Conservation (phyloP, 1,139 yeast species). For the Debaryomycetaceae sp. region DNA sequence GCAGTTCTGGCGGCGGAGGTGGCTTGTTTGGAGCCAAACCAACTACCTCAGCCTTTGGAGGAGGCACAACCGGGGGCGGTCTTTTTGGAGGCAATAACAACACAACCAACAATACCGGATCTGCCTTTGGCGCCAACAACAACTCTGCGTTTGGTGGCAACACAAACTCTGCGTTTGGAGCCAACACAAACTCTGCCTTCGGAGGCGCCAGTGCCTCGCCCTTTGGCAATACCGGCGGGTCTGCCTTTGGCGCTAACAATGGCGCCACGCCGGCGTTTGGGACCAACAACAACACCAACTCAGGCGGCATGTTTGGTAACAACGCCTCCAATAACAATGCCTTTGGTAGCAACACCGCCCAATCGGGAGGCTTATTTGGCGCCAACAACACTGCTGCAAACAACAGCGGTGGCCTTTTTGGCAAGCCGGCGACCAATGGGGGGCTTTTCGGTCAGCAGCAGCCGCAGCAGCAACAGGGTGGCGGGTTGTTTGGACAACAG, state of each 20-base stretch:
- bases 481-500: slow-evolving; percentile 16
- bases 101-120: slow-evolving; percentile 7
- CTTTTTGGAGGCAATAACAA: slow-evolving; percentile 9
- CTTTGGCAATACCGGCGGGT: slow-evolving; percentile 3
- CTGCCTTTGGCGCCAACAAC: slow-evolving; percentile 13
- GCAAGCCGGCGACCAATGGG: too few relatives aligned
- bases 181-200: slow-evolving; percentile 11
- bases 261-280: slow-evolving; percentile 16
- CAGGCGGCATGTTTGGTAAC: slow-evolving; percentile 10
- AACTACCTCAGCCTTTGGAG: slow-evolving; percentile 18
- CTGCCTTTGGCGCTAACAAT: slow-evolving; percentile 17
- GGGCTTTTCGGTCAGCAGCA: neutral
- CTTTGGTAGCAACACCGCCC: slow-evolving; percentile 9
- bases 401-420: too few relatives aligned
- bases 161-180: slow-evolving; percentile 26
- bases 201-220: slow-evolving; percentile 14
- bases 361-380: slow-evolving; percentile 16
- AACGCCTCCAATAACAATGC: slow-evolving; percentile 10
- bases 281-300: slow-evolving; percentile 8
- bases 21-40: slow-evolving; percentile 3
- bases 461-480: slow-evolving; percentile 10
- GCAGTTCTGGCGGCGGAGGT: slow-evolving; percentile 12
- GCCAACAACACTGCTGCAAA: slow-evolving; percentile 15
- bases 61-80: slow-evolving; percentile 12
- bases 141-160: slow-evolving; percentile 11